These are phyloP conservation scores for Leccinum pachyderme DNA, from an alignment of 1,284 basidiomycete species.

Conservation along the genomic window DNA sequence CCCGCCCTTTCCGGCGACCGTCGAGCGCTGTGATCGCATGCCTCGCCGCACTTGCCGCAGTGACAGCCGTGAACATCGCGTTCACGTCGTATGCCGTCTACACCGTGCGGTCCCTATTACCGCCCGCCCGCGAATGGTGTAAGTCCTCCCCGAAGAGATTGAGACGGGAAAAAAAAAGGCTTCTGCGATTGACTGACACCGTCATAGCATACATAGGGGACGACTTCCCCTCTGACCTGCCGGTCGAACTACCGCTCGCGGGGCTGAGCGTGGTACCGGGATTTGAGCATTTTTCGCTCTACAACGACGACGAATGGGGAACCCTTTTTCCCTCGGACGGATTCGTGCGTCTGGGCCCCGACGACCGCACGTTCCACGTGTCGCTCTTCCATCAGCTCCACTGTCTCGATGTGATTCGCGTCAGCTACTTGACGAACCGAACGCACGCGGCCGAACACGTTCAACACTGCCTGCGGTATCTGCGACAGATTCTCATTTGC, in stretches of 20 bases:
- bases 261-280: conserved; percentile 24
- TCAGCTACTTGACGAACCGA: conserved; percentile 29
- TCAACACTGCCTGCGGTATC: conserved; percentile 41
- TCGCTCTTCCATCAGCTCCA: conserved; percentile 40
- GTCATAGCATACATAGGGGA: conserved; percentile 26
- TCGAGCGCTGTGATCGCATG: conserved; percentile 10
- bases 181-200: background rate
- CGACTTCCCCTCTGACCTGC: conserved; percentile 31
- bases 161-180: background rate
- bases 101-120: conserved; percentile 13
- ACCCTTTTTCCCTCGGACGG: conserved; percentile 38
- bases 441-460: conserved; percentile 35
- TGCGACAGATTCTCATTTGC: conserved; percentile 40
- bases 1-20: background rate
- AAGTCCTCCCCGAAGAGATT: background rate
- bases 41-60: conserved; percentile 17
- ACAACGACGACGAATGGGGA: conserved; percentile 38
- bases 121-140: conserved; percentile 26
- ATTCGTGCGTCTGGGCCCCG: conserved; percentile 35
- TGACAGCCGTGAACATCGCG: conserved; percentile 26
- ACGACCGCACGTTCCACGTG: conserved; percentile 32
- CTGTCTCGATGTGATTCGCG: conserved; percentile 35
- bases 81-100: conserved; percentile 20
- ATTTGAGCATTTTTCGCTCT: conserved; percentile 27
- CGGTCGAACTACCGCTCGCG: conserved; percentile 27